phyloP scores from a whole-genome alignment of 2,329 filamentous ascomycete genomes.

The Alternaria consortialis region DNA sequence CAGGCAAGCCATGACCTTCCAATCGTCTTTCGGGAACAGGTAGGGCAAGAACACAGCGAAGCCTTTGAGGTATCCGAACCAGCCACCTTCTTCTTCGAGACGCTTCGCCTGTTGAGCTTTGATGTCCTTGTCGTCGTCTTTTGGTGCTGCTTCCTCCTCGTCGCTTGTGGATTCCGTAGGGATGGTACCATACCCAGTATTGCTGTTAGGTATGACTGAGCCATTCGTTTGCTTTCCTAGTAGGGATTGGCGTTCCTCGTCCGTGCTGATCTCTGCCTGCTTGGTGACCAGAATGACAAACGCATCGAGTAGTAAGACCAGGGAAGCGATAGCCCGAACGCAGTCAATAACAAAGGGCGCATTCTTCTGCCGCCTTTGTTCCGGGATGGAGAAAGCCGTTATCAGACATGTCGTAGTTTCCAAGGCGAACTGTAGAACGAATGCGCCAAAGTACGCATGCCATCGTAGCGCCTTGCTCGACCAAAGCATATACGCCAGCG shows the following conservation, averaged over 20 bases:
- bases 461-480: slow-evolving; percentile 37
- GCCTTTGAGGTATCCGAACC: slow-evolving; percentile 78
- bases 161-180: slow-evolving; percentile 23
- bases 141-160: slow-evolving; percentile 59
- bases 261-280: slow-evolving; percentile 49
- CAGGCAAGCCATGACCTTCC: slow-evolving; percentile 72
- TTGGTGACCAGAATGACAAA: slow-evolving; percentile 41
- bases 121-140: slow-evolving; percentile 64
- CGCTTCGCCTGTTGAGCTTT: slow-evolving; percentile 64
- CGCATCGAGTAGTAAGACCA: slow-evolving; percentile 39
- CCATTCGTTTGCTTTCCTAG: slow-evolving; percentile 57
- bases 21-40: slow-evolving; percentile 76
- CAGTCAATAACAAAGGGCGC: slow-evolving; percentile 35
- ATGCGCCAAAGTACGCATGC: slow-evolving; percentile 48
- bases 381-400: slow-evolving; percentile 27
- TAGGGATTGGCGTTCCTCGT: slow-evolving; percentile 68
- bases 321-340: slow-evolving; percentile 31
- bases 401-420: slow-evolving; percentile 44
- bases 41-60: slow-evolving; percentile 80
- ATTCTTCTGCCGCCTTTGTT: slow-evolving; percentile 24
- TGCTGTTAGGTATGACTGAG: slow-evolving; percentile 51
- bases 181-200: slow-evolving; percentile 46
- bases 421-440: slow-evolving; percentile 43
- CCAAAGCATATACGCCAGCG: slow-evolving; percentile 36
- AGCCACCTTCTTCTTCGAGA: slow-evolving; percentile 77